These are phyloP conservation scores for Buddleja alternifolia DNA, from an alignment of 257 asterid species.

Conservation along the genomic window DNA sequence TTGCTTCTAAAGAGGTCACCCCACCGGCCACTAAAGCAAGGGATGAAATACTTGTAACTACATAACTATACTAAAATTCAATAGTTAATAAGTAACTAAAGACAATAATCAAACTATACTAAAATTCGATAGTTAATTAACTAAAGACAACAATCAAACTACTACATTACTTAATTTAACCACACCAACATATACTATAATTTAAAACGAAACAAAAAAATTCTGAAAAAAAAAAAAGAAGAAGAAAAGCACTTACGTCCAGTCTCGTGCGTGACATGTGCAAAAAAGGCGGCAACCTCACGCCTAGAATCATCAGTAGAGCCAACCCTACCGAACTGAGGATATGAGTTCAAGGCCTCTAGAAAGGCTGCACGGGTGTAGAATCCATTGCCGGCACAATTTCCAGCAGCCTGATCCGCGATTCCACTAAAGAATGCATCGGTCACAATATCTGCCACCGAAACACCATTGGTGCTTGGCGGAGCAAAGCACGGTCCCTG, in stretches of 20 bases:
- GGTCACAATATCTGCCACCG: constrained; percentile 42
- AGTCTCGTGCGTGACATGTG: constrained; percentile 59
- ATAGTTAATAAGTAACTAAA: too few species aligned
- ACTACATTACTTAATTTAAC: too few species aligned
- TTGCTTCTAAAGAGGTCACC: too few species aligned
- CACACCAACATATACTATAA: too few species aligned
- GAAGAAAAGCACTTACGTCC: constrained; percentile 64
- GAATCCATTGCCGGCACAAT: constrained; percentile 53
- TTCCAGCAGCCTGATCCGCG: constrained; percentile 31
- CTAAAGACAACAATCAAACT: too few species aligned
- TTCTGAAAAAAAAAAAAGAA: neutral
- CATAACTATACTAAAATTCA: too few species aligned
- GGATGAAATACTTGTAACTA: too few species aligned
- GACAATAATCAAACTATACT: too few species aligned
- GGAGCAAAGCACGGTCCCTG: constrained; percentile 42
- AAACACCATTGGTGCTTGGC: constrained; percentile 24
- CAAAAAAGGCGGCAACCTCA: constrained; percentile 62
- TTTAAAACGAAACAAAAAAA: neutral
- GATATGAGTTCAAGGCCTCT: constrained; percentile 40
- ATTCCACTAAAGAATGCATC: constrained; percentile 48
- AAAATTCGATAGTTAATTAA: too few species aligned
- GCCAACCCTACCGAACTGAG: constrained; percentile 37
- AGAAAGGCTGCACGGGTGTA: constrained; percentile 49
- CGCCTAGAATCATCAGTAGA: constrained; percentile 46
- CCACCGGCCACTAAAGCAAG: too few species aligned